Evolutionary conservation across 2,329 filamentous ascomycete species (phyloP), one percentile per base, ranked within the genome.

Genomic region (Exophiala aquamarina): DNA sequence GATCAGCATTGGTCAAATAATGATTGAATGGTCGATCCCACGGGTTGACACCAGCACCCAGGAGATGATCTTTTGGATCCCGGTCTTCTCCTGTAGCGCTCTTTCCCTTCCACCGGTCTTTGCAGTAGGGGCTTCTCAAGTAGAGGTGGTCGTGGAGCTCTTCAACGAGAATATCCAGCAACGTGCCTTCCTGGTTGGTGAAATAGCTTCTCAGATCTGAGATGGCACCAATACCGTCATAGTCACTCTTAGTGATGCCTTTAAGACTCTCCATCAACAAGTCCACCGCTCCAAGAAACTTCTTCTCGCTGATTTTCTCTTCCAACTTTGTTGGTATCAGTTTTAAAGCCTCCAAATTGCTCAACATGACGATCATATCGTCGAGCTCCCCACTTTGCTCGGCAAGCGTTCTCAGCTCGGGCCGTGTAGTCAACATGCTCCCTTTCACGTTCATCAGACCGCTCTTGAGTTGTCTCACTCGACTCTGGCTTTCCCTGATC

Each of bases 121-220:
- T 90, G 63, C 92, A 97, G 65, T 98, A 98, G 0, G 92, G 93
- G 3, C 92, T 97, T 66, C 97, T 97, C 31, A 98, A 81, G 64
- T 98, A 98, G 3, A 98, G 77, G 69, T 98, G 93, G 65, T 95
- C 93, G 64, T 98, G 93, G 26, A 98, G 75, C 67, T 98, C 93
- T 65, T 98, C 93, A n/a, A 97, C 84, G 46, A 98, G 67, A 43
- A 97, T 97, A 63, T 98, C 93, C 62, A 92, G 92, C 54, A 98
- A 72, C 0, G 89, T 84, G 20, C 86, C 87, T 70, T 98, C 93
- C 65, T 98, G 94, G 63, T 95, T 97, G 49, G 84, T 84, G 48
- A 98, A 82, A 62, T 97, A 97, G 60, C 83, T 83, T 47, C 89
- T 82, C 56, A 98, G 70, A 59, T 98, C 93, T 47, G 81, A 84